Base-by-base conservation (phyloP, 2,329 filamentous ascomycete genomes). In the Colletotrichum tropicale region DNA sequence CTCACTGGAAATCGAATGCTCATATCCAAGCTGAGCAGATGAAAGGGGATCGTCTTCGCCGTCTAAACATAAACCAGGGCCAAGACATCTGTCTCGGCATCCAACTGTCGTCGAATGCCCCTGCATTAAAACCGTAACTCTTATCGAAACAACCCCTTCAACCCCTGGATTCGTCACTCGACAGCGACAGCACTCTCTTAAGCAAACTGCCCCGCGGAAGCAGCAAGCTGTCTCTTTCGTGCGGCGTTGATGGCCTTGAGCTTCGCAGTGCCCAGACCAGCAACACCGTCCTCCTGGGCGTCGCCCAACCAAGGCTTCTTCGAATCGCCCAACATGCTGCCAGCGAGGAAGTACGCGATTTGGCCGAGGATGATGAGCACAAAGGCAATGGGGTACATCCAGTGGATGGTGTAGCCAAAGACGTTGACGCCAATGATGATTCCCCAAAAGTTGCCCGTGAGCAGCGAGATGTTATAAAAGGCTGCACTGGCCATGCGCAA, bases 371-470 rank as follows among this genome's bases (percentile, higher is more conserved):
- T 92, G 84, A 99, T 98, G 79, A 96, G 89, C 12, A 98, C 95
- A 84, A 99, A 99, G 15, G 97, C 96, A 82, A 98, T 94, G 7
- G 97, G 96, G 86, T 99, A 99, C 86, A 98, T 90, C 89, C 92
- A 98, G 86, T 98, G 94, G 74, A 99, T 92, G 55, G 85, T 85
- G 80, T 94, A 91, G 60, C 93, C 92, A 81, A 99, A 98, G 65
- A 98, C 94, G 82, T 93, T 91, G 79, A 98, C 92, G 66, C 97
- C 97, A 80, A 99, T 96, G 79, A 98, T 94, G 77, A 98, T 94
- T 78, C 96, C 96, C 97, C 97, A 99, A 87, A 98, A 98, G 86
- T 98, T 98, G 80, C 93, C 95, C 3, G 97, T 98, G 76, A 99
- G 89, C 78, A 99, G 88, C 9, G 94, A 96, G 81, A 98, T 98